Base-by-base conservation (phyloP, 352 stramenopile genomes). In the Pythium graminicola region DNA sequence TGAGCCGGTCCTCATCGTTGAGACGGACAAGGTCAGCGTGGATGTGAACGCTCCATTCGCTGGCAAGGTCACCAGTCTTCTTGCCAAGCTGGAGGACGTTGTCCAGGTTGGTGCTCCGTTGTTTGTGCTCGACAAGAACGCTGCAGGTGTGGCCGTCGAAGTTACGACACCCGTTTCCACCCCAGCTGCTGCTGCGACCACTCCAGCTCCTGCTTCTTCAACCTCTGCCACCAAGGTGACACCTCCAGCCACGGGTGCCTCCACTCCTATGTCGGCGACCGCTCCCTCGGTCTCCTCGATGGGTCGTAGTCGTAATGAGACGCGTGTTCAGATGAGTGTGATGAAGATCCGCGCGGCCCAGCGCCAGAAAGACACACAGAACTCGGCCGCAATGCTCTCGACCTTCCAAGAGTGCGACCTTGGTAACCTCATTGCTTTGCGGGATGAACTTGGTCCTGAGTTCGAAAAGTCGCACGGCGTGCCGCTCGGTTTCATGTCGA, bases 371-470 rank as follows among this genome's bases (percentile, higher is more conserved):
- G 96, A 98, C 62, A 95, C 95, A 26, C 96, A 99, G 81, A 99
- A 99, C 74, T 95, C 89, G 20, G 94, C 95, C 20, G 97, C 97
- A 26, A 98, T 99, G 86, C 81, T 99, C 10, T 98, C 96, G 16
- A 99, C 97, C 39, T 99, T 99, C 81, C 96, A 99, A 70, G 97
- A 99, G 72, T 95, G 86, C 51, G 97, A 99, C 67, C 89, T 99
- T 76, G 81, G 87, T 39, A 94, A 93, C 49, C 76, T 99, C n/a
- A 96, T 98, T 55, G 92, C 92, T 60, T 64, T 98, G 32, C 82
- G 92, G 46, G 86, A 95, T 20, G 86, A 94, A 42, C 75, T 96
- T 26, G 91, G 93, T 51, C 82, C 94, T 9, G 83, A 84, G 36
- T 99, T 99, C 59, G 79, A 96, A 67, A 97, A 98, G 65, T 91